Conservation (phyloP, 345 rosid genomes). For the Angophora floribunda region DNA sequence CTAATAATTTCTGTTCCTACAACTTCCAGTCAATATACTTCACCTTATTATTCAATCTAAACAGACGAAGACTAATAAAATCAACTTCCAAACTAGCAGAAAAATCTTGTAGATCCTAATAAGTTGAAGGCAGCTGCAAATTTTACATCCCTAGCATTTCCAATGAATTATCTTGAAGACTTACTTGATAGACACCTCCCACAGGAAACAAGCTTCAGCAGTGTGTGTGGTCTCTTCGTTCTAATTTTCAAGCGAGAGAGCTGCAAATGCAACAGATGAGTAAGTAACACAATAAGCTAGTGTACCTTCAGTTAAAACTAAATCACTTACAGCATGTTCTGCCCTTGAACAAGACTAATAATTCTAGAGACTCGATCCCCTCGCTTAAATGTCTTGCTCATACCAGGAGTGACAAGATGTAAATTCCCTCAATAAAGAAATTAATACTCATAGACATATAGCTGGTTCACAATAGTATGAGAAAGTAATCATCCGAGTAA, state of each 20-base stretch:
- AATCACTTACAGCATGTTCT: background rate
- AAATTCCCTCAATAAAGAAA: background rate
- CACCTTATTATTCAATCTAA: background rate
- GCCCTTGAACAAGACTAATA: background rate
- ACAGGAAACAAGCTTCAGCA: conserved; percentile 67
- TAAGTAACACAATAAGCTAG: background rate
- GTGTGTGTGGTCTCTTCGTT: conserved; percentile 39
- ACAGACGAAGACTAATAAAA: background rate
- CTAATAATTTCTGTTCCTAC: background rate
- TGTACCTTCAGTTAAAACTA: background rate
- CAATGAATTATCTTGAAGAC: conserved; percentile 26
- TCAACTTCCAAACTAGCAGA: background rate
- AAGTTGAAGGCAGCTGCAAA: background rate
- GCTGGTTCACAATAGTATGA: background rate
- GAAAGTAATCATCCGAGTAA: background rate
- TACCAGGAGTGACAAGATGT: background rate
- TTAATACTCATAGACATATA: background rate
- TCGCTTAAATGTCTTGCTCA: background rate
- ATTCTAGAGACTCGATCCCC: background rate
- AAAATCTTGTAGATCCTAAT: background rate
- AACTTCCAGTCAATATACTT: background rate
- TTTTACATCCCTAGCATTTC: background rate
- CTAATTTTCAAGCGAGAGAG: conserved; percentile 53
- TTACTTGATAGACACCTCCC: conserved; percentile 57
- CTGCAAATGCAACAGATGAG: conserved; percentile 21